Evolutionary conservation across 257 asterid genomes (phyloP).

Genomic region (Solanum tarijense): DNA sequence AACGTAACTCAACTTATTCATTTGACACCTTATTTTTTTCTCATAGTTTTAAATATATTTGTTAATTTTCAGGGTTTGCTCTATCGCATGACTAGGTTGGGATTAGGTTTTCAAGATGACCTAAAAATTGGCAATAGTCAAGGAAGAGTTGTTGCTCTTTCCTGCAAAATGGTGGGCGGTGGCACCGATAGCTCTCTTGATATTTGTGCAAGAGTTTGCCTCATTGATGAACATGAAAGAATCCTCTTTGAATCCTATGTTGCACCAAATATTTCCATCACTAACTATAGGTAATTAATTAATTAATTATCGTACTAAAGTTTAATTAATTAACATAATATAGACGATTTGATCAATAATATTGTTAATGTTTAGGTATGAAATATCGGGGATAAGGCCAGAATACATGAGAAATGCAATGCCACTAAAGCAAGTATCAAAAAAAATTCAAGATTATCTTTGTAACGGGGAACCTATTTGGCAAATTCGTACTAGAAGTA

Average conservation of each 20-base stretch:
- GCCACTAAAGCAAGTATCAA: slow-evolving; percentile 56
- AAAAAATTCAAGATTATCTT: slow-evolving; percentile 71
- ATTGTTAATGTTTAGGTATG: slow-evolving; percentile 36
- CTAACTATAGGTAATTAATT: slow-evolving; percentile 53
- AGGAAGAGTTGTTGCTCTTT: slow-evolving; percentile 61
- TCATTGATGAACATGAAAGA: slow-evolving; percentile 59
- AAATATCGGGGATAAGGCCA: slow-evolving; percentile 63
- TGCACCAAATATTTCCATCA: slow-evolving; percentile 62
- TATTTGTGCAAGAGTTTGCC: slow-evolving; percentile 80
- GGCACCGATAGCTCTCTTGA: slow-evolving; percentile 82
- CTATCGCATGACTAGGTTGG: slow-evolving; percentile 62
- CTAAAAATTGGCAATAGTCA: slow-evolving; percentile 45
- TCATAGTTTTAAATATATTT: neutral
- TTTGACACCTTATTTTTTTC: neutral
- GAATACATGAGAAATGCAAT: slow-evolving; percentile 69
- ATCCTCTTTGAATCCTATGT: slow-evolving; percentile 65
- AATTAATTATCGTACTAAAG: neutral
- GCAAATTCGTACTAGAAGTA: slow-evolving; percentile 71
- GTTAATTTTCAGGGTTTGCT: slow-evolving; percentile 33
- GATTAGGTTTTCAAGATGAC: slow-evolving; percentile 43
- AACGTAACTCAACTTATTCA: neutral
- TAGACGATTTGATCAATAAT: neutral
- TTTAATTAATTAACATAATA: neutral
- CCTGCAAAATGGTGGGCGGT: slow-evolving; percentile 92
- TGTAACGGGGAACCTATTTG: slow-evolving; percentile 88